Evolutionary conservation across 78 protist genomes (phyloP).

Genomic region (Pigoraptor vietnamica): DNA sequence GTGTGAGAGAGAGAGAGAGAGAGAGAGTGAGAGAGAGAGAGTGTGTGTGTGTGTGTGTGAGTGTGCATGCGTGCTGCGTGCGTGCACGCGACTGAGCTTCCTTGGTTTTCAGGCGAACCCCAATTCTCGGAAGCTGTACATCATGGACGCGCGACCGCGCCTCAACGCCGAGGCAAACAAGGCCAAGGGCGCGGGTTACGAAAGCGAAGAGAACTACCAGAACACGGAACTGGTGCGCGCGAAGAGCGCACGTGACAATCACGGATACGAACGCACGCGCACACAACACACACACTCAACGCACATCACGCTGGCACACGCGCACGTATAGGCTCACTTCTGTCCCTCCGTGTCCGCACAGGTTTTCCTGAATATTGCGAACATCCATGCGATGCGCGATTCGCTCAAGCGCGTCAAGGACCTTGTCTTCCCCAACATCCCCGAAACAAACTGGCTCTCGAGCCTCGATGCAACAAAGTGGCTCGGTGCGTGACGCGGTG

Average conservation of each 20-base stretch:
- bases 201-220: not conserved
- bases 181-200: constrained; percentile 16
- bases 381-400: constrained; percentile 79
- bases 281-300: not conserved
- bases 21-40: no score
- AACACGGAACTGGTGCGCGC: not conserved
- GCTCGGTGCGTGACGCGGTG: not conserved
- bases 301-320: not conserved
- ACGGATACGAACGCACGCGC: not conserved
- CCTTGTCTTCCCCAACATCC: not conserved
- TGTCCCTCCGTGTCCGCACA: not conserved
- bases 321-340: not conserved
- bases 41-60: not conserved
- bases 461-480: not conserved
- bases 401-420: constrained; percentile 8
- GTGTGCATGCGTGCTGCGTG: not conserved
- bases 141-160: constrained; percentile 15
- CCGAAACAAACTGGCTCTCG: not conserved
- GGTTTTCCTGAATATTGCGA: constrained; percentile 62
- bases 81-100: not conserved
- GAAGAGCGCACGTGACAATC: not conserved
- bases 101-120: not conserved
- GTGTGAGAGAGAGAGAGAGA: no score
- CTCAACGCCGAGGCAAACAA: constrained; percentile 13
- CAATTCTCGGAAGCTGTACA: not conserved